A percentile compares a stretch with the other conserved stretches of the same genome.
phyloP scores from a whole-genome alignment of 73 alveolate species.

The Blepharisma japonicum region DNA sequence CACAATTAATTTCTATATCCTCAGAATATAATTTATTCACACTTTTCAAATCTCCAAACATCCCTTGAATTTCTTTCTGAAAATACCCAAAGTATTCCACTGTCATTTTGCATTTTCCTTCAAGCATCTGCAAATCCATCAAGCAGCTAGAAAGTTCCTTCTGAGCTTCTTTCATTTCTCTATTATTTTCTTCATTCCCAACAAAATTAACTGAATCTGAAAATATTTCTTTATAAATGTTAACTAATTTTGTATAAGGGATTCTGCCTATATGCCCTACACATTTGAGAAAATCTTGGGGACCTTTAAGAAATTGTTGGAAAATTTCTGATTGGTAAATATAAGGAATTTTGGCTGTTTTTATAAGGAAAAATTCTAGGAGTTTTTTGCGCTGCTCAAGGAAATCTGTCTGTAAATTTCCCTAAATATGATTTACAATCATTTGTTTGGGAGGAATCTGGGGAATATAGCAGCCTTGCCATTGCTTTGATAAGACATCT shows the following conservation, averaged over 20 bases:
- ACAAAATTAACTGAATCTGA: not conserved
- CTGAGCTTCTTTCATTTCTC: not conserved
- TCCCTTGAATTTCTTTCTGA: not conserved
- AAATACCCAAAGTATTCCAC: not conserved
- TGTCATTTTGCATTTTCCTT: not conserved
- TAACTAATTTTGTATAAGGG: not conserved
- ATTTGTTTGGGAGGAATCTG: conserved; percentile 62
- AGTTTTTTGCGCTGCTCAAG: not conserved
- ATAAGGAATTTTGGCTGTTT: conserved; percentile 4
- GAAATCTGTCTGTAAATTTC: not conserved
- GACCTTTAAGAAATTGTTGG: not conserved
- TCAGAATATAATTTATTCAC: not conserved
- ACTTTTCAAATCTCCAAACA: not conserved
- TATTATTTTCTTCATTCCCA: not conserved
- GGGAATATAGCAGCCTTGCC: conserved; percentile 71
- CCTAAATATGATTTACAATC: conserved; percentile 25
- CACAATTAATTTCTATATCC: not conserved
- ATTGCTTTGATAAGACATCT: conserved; percentile 32
- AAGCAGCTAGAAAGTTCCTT: not conserved
- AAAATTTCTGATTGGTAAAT: not conserved
- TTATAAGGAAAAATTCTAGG: not conserved
- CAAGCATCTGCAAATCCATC: not conserved
- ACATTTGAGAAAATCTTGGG: not conserved
- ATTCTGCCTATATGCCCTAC: not conserved
- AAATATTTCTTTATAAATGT: not conserved